Evolutionary conservation across 306 rosid species (phyloP).

Genomic region (Ormosia semicastrata): DNA sequence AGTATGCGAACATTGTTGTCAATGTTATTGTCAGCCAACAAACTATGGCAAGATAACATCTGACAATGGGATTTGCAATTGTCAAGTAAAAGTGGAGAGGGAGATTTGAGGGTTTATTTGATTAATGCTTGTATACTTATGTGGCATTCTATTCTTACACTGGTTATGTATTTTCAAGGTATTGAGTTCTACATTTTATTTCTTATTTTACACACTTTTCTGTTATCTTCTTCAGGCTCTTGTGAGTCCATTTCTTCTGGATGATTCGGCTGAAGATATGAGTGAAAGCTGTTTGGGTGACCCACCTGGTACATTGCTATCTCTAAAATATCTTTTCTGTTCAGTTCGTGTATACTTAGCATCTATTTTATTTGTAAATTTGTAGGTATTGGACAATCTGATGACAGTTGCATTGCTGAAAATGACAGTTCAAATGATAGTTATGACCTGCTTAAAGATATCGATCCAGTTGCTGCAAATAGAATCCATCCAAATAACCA

Average conservation of each 20-base stretch:
- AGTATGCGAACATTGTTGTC: neutral
- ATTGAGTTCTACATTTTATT: neutral
- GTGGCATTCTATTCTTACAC: neutral
- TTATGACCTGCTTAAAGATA: slow-evolving; percentile 63
- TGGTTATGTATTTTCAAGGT: neutral
- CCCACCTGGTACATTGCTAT: slow-evolving; percentile 42
- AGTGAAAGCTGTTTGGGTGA: slow-evolving; percentile 36
- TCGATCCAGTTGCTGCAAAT: slow-evolving; percentile 87
- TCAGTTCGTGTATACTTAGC: neutral
- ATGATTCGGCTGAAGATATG: slow-evolving; percentile 54
- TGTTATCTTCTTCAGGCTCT: slow-evolving; percentile 60
- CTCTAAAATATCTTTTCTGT: neutral
- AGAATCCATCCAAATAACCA: slow-evolving; percentile 90
- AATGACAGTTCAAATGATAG: slow-evolving; percentile 33
- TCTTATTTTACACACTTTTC: neutral
- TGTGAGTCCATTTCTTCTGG: slow-evolving; percentile 80
- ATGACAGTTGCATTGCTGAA: slow-evolving; percentile 28
- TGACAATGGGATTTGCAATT: neutral
- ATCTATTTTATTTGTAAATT: slow-evolving; percentile 8
- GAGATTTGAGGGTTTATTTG: neutral
- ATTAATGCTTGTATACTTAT: neutral
- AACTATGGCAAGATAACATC: neutral
- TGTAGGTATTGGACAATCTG: slow-evolving; percentile 41
- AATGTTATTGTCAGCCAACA: neutral
- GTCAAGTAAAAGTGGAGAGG: neutral